These are phyloP conservation scores for Bodo saltans DNA, from an alignment of 78 protist species.

Conservation along the genomic window DNA sequence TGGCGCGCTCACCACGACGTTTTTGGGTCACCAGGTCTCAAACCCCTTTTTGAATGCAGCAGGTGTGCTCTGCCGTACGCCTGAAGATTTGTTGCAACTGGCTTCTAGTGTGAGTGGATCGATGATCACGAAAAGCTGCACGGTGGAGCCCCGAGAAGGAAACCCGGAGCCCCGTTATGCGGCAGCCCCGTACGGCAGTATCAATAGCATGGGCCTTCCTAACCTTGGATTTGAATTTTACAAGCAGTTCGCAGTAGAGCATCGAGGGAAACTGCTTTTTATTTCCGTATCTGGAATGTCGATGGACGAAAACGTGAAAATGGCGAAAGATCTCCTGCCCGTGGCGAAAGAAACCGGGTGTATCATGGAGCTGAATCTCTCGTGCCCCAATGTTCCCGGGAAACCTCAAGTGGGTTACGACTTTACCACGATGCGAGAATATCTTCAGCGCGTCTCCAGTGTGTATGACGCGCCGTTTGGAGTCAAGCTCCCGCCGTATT, in stretches of 20 bases:
- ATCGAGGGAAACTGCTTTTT: background rate
- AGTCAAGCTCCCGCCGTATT: background rate
- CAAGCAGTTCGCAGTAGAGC: background rate
- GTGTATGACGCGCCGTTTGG: background rate
- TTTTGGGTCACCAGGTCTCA: background rate
- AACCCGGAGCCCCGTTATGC: background rate
- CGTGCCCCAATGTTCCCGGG: conserved; percentile 8
- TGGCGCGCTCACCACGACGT: too few species aligned
- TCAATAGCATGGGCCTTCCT: background rate
- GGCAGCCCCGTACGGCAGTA: background rate
- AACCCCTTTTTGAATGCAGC: background rate
- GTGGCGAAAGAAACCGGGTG: background rate
- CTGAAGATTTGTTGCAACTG: background rate
- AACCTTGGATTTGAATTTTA: background rate
- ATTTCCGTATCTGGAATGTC: background rate
- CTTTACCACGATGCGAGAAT: background rate
- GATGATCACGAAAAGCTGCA: background rate
- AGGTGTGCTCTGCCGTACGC: background rate
- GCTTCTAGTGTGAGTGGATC: background rate
- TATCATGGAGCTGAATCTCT: background rate
- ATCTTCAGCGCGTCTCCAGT: background rate
- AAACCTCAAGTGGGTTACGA: background rate
- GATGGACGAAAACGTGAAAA: background rate
- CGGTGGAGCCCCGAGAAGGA: background rate
- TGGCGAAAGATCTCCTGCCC: background rate